A percentile compares a stretch with the other conserved stretches of the same genome.
Conservation (phyloP, 2,329 filamentous ascomycete species). For the Hansfordia pulvinata region DNA sequence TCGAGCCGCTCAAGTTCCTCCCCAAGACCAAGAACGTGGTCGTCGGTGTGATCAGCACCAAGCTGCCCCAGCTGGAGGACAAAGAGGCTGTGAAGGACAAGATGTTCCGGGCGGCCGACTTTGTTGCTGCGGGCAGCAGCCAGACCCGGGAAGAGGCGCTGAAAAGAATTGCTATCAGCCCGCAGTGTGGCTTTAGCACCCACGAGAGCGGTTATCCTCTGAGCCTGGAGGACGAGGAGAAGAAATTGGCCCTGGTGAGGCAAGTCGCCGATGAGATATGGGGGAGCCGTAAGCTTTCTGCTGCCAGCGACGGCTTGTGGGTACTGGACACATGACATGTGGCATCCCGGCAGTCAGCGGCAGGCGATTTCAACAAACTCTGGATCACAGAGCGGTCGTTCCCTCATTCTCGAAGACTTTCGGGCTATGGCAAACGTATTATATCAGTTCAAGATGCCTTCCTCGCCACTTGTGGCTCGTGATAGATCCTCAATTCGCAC, state of each 20-base stretch:
- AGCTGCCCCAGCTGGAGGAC: slow-evolving; percentile 47
- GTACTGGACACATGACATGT: no score
- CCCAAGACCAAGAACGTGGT: slow-evolving; percentile 50
- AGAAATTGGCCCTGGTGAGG: slow-evolving; percentile 58
- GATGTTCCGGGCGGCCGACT: slow-evolving; percentile 48
- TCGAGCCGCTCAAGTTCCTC: slow-evolving; percentile 48
- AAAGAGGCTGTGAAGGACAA: slow-evolving; percentile 48
- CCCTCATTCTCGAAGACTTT: no score
- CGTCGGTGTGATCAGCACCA: slow-evolving; percentile 49
- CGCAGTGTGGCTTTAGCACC: slow-evolving; percentile 63
- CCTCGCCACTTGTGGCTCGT: no score
- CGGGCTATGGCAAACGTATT: no score
- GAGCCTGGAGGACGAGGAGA: slow-evolving; percentile 55
- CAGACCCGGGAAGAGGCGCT: slow-evolving; percentile 54
- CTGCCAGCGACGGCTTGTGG: no score
- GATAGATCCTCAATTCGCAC: no score
- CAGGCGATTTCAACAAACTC: no score
- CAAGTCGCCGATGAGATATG: slow-evolving; percentile 62
- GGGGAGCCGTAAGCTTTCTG: slow-evolving; percentile 33
- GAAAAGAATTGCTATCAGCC: slow-evolving; percentile 52
- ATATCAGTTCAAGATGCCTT: no score
- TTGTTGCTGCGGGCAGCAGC: slow-evolving; percentile 53
- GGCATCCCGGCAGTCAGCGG: no score
- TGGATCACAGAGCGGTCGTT: no score
- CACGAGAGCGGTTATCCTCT: slow-evolving; percentile 63